Base-by-base conservation (phyloP, 345 rosid genomes). In the Triadica sebifera region DNA sequence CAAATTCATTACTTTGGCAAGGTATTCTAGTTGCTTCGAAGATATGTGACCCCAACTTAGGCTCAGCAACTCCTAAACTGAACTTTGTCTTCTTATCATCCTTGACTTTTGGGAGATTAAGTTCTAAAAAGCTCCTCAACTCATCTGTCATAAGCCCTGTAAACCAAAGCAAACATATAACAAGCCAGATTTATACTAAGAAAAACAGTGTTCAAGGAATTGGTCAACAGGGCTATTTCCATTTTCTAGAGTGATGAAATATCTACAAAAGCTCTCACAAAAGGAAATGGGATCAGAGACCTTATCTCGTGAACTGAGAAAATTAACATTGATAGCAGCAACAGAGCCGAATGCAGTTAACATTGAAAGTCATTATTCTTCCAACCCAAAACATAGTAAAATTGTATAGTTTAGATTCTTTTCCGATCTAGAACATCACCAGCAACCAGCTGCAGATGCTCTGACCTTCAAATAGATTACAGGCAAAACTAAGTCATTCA, bases 21-120 rank as follows among this genome's bases (percentile, higher is more conserved):
- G 98, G 93, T 74, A 95, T 84, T 74, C 89, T 89, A 0, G 96
- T 93, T 5, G 70, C 87, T 82, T 93, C 98, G 56, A 62, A 82
- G 20, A 95, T 87, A 84, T 89, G 94, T 6, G 97, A 95, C 3
- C 98, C 99, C 65, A 93, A 69, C 85, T 93, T 95, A 60, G 91
- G 94, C 80, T 93, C 98, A 10, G 90, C 82, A 67, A 95, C 90
- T 72, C 97, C 99, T 67, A 95, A 80, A 74, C 87, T 91, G 65
- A 86, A 94, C 80, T 91, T 89, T 1, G 93, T 78, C 72, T 87
- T 91, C 88, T 91, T 91, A 58, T 93, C 90, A 75, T 85, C 87
- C 77, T 94, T 90, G 45, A 92, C 97, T 81, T 90, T 92, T 4
- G 97, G 97, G 6, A 94, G 93, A 84, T 90, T 94, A 68, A 94